Conservation (phyloP, 2,329 filamentous ascomycete genomes). For the Trichoderma cornu-damae region DNA sequence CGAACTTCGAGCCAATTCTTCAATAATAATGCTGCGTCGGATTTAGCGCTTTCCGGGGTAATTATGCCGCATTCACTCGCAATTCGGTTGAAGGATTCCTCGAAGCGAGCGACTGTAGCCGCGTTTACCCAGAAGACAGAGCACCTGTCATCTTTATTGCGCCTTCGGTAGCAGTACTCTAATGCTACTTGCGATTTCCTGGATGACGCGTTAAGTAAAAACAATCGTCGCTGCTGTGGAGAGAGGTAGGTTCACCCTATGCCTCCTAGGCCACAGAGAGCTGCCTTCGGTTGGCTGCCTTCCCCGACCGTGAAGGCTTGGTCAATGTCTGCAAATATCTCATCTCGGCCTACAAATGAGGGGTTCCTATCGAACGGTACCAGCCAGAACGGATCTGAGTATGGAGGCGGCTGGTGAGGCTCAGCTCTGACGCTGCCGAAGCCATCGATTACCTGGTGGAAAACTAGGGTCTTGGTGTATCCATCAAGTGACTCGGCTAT, state of each 20-base stretch:
- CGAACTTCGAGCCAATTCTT: conserved; percentile 14
- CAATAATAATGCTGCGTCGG: background rate
- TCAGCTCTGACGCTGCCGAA: background rate
- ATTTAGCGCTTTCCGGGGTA: background rate
- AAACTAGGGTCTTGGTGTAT: conserved; percentile 2
- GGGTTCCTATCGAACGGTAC: conserved; percentile 13
- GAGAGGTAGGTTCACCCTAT: conserved; percentile 3
- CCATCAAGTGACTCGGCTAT: background rate
- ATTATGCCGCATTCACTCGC: conserved; percentile 6
- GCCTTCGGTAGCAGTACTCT: conserved; percentile 14
- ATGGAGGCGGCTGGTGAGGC: background rate
- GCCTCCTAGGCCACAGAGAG: conserved; percentile 12
- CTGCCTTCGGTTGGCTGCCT: conserved; percentile 11
- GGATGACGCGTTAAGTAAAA: background rate
- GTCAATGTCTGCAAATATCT: conserved; percentile 12
- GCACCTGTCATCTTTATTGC: background rate
- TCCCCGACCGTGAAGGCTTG: background rate
- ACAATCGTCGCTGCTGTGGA: no score
- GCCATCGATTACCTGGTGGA: conserved; percentile 11
- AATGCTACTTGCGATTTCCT: conserved; percentile 16
- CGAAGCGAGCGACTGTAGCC: conserved; percentile 12
- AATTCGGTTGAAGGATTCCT: conserved; percentile 15
- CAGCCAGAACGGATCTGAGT: background rate
- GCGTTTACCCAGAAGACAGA: conserved; percentile 16
- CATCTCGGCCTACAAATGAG: conserved; percentile 7